Evolutionary conservation across 108 stramenopile genomes (phyloP).

Genomic region (Nannochloropsis salina): DNA sequence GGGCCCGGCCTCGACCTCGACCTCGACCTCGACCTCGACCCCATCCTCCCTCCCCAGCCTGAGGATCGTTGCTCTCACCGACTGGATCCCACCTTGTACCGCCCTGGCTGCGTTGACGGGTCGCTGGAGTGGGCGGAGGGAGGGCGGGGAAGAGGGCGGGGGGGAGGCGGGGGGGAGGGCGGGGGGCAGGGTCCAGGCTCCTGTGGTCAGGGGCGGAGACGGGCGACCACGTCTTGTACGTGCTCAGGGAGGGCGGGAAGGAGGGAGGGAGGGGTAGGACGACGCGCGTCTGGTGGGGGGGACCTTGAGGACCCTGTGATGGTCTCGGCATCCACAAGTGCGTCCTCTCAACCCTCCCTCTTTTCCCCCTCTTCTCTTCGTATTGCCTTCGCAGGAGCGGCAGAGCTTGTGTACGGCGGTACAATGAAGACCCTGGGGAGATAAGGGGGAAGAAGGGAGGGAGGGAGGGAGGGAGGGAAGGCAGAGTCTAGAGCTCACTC

Average conservation of each 20-base stretch:
- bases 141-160: too few relatives aligned
- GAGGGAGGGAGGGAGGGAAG: not conserved
- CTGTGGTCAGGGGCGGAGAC: not conserved
- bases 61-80: not conserved
- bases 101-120: not conserved
- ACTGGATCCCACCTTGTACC: not conserved
- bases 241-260: not conserved
- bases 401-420: not conserved
- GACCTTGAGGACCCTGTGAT: not conserved
- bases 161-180: not conserved
- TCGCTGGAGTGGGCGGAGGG: too few relatives aligned
- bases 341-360: not conserved
- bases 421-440: not conserved
- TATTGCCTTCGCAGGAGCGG: not conserved
- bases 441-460: too few relatives aligned
- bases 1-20: not conserved
- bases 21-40: not conserved
- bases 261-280: not conserved
- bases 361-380: not conserved
- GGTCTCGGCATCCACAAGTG: not conserved
- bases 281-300: too few relatives aligned
- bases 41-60: not conserved
- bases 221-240: not conserved
- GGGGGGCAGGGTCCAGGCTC: not conserved
- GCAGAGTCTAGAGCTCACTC: not conserved